These are phyloP conservation scores for Penicillium sp. DNA, from an alignment of 2,329 filamentous ascomycete genomes.

Conservation along the genomic window DNA sequence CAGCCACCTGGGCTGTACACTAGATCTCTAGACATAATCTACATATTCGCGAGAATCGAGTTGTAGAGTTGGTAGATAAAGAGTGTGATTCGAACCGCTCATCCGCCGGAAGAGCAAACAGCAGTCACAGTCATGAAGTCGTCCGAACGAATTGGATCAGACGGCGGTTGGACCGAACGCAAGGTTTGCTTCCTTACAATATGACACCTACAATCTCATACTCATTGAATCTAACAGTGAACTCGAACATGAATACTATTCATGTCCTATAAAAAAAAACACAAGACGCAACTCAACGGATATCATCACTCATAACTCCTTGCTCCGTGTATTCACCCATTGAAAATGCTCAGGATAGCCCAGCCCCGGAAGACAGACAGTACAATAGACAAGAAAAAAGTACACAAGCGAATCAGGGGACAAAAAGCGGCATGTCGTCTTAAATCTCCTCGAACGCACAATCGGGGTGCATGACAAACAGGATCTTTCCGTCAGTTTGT, in stretches of 20 bases:
- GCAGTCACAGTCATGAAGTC: no score
- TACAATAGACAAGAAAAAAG: slow-evolving; percentile 10
- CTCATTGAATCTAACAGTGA: not conserved
- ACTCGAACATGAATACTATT: slow-evolving; percentile 2
- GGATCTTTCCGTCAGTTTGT: slow-evolving; percentile 51
- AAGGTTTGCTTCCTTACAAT: no score
- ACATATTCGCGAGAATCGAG: no score
- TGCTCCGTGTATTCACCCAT: slow-evolving; percentile 25
- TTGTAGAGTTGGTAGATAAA: no score
- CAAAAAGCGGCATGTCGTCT: slow-evolving; percentile 41
- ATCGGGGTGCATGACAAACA: slow-evolving; percentile 94
- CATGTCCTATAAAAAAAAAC: slow-evolving; percentile 6
- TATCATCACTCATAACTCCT: slow-evolving; percentile 37
- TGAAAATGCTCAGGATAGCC: slow-evolving; percentile 25
- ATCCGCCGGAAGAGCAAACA: no score
- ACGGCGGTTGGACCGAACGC: no score
- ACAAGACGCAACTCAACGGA: slow-evolving; percentile 21
- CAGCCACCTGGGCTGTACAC: no score
- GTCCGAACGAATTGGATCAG: no score
- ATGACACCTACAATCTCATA: no score
- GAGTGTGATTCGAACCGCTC: no score
- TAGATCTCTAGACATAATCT: no score
- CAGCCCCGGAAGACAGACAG: slow-evolving; percentile 13
- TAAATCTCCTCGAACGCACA: slow-evolving; percentile 71
- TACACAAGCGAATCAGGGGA: slow-evolving; percentile 4